These are phyloP conservation scores for Plasmodium fragile DNA, from an alignment of 169 alveolate species.

Conservation along the genomic window DNA sequence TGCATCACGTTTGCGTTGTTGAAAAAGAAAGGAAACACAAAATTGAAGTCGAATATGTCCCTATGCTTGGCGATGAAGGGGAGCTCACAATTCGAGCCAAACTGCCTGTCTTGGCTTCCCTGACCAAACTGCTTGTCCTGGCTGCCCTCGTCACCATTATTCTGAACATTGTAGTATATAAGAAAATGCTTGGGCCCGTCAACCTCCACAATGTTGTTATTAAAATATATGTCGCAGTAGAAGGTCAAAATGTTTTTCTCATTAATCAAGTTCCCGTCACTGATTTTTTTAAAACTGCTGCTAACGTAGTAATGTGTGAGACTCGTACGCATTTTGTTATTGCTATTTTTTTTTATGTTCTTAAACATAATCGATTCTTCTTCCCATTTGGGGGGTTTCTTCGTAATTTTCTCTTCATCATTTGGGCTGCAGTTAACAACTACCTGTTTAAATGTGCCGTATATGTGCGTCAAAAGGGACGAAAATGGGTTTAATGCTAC, in stretches of 20 bases:
- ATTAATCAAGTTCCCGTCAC: constrained; percentile 24
- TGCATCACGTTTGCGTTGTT: constrained; percentile 3
- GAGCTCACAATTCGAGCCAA: background rate
- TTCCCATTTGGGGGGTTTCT: background rate
- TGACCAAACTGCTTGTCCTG: background rate
- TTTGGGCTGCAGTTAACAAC: background rate
- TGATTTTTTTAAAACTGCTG: constrained; percentile 50
- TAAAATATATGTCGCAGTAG: constrained; percentile 74
- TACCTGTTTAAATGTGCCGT: constrained; percentile 4
- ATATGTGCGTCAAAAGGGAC: background rate
- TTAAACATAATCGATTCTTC: constrained; percentile 24
- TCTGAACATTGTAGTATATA: constrained; percentile 19
- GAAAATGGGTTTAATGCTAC: constrained; percentile 16
- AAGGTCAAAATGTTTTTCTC: constrained; percentile 72
- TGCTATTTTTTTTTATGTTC: constrained; percentile 69
- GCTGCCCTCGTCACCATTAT: background rate
- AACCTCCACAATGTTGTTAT: constrained; percentile 68
- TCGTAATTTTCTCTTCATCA: constrained; percentile 2
- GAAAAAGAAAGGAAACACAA: constrained; percentile 68
- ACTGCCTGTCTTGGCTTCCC: background rate
- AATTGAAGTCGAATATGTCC: constrained; percentile 41
- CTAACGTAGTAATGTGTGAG: constrained; percentile 74
- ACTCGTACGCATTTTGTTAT: constrained; percentile 72
- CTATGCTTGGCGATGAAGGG: constrained; percentile 36
- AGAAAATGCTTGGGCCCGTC: constrained; percentile 76